Conservation (phyloP, 148 eudicot genomes). For the Silene latifolia region DNA sequence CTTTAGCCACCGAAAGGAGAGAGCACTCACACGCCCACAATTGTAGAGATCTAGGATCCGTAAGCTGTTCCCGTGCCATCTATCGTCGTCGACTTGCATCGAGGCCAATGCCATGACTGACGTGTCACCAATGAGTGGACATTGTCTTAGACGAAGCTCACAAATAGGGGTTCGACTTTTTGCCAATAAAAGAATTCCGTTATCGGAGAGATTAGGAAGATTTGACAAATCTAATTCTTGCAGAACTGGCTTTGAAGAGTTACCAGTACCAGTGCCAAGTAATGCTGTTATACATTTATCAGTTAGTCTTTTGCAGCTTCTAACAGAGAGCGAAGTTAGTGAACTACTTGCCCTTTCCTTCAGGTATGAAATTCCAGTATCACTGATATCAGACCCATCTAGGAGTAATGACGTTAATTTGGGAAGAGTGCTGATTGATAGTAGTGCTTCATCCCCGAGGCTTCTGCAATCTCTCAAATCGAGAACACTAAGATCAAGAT, state of each 20-base stretch:
- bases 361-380: constrained; percentile 62
- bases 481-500: constrained; percentile 59
- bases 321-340: constrained; percentile 58
- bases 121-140: constrained; percentile 83
- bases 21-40: constrained; percentile 79
- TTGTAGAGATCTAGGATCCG: constrained; percentile 79
- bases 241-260: constrained; percentile 42
- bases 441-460: constrained; percentile 82
- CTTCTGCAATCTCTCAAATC: constrained; percentile 89
- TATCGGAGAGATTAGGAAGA: constrained; percentile 78
- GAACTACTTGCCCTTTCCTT: constrained; percentile 44
- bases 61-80: constrained; percentile 74
- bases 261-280: constrained; percentile 36
- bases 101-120: constrained; percentile 91
- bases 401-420: constrained; percentile 57
- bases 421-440: constrained; percentile 54
- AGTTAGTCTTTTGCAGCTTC: constrained; percentile 94
- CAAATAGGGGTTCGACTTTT: constrained; percentile 57
- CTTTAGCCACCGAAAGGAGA: constrained; percentile 83
- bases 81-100: constrained; percentile 67
- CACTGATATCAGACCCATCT: constrained; percentile 81
- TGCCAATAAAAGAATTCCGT: constrained; percentile 65
- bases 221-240: constrained; percentile 86
- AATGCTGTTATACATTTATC: constrained; percentile 68
- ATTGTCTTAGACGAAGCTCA: constrained; percentile 87